Evolutionary conservation across 768 basidiomycete species (phyloP), one percentile per base, ranked within the genome.

Genomic region (Podaxis pistillaris): DNA sequence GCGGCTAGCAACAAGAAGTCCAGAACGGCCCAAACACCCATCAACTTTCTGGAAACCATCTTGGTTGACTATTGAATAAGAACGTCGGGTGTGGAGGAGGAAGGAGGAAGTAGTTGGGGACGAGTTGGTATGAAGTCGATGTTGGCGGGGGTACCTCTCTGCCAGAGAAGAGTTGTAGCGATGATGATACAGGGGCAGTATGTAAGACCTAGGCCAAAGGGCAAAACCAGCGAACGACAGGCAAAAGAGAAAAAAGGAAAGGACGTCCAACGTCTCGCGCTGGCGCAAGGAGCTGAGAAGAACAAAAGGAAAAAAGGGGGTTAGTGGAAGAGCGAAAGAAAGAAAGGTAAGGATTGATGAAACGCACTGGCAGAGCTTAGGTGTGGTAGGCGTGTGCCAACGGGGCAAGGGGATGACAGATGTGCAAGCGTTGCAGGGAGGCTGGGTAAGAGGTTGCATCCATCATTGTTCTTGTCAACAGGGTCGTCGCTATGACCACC

Each of bases 211-310:
- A 33, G 41, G 50, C 44, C 24, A 50, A 50, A 37, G 47, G 58
- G 47, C 28, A 54, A 12, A 54, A 61, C 38, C 52, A 49, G 40
- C 33, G 55, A 56, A 41, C 17, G 54, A 69, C 63, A 68, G 71
- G 75, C 70, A 78, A 75, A 68, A 67, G 68, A 75, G 68, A 67
- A 68, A 72, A 71, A 75, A 70, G 70, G 71, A 71, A 75, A 77
- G 73, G 86, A 86, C 88, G 88, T 72, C 89, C 88, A 85, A 90
- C 89, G 89, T 78, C 87, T 80, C 74, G 81, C 78, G 78, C 84
- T 79, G 72, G 76, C 77, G 71, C 74, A 71, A 33, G 66, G 64
- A 74, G 72, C 69, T 73, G 68, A 68, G 63, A 65, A 67, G 65
- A 67, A 74, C 66, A 71, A 72, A 72, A 70, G 68, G 65, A 64